These are phyloP conservation scores for Diplodia scrobiculata DNA, from an alignment of 2,329 filamentous ascomycete species.

Conservation along the genomic window DNA sequence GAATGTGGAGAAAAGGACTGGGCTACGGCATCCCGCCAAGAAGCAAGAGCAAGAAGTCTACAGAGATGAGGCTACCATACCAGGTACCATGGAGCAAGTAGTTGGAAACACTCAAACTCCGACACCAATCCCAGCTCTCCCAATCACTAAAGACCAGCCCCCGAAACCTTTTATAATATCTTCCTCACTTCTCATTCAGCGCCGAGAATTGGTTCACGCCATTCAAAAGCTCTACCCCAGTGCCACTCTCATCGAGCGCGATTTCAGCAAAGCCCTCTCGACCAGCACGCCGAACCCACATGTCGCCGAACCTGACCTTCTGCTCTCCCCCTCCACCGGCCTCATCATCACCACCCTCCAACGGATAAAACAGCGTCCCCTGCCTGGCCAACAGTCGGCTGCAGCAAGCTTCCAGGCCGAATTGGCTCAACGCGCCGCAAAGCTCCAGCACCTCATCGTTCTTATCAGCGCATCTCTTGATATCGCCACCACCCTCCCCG, in stretches of 20 bases:
- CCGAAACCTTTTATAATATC: conserved; percentile 57
- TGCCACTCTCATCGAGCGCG: conserved; percentile 62
- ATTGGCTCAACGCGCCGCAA: conserved; percentile 55
- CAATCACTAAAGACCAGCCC: conserved; percentile 32
- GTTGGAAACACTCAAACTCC: not conserved
- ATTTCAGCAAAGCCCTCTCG: conserved; percentile 50
- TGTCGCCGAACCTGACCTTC: conserved; percentile 68
- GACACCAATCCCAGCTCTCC: conserved; percentile 27
- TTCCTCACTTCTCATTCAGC: conserved; percentile 46
- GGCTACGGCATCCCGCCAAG: too few relatives aligned
- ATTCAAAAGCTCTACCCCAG: conserved; percentile 55
- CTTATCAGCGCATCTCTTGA: conserved; percentile 54
- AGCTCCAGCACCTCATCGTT: conserved; percentile 69
- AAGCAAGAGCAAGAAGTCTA: not conserved
- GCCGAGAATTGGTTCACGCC: conserved; percentile 53
- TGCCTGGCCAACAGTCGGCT: conserved; percentile 60
- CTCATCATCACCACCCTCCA: conserved; percentile 72
- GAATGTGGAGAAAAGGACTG: not conserved
- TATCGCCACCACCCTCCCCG: conserved; percentile 13
- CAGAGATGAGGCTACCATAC: not conserved
- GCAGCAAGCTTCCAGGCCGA: conserved; percentile 35
- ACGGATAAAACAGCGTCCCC: conserved; percentile 68
- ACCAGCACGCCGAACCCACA: not conserved
- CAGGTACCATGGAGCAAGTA: not conserved
- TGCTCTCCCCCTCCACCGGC: conserved; percentile 68